Percentiles rank a stretch among this genome's conserved stretches.
Evolutionary conservation across 306 rosid species (phyloP).

Genomic region (Corylus heterophylla): DNA sequence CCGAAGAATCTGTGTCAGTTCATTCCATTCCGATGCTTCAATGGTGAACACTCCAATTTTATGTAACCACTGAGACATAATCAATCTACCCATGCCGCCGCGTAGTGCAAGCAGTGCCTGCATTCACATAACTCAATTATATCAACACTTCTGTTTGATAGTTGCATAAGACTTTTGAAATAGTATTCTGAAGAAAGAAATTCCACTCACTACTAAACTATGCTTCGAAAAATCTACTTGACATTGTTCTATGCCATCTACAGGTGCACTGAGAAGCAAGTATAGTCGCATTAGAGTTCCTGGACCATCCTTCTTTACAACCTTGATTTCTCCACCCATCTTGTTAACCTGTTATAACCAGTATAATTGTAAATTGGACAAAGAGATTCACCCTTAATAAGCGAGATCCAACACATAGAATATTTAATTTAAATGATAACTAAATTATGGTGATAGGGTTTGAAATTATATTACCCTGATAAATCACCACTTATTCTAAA

Average conservation of each 20-base stretch:
- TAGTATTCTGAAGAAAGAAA: slow-evolving; percentile 18
- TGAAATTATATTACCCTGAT: too few relatives aligned
- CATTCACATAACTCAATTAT: slow-evolving; percentile 22
- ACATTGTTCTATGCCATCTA: slow-evolving; percentile 64
- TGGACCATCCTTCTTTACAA: slow-evolving; percentile 73
- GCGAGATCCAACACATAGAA: too few relatives aligned
- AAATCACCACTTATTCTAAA: background rate
- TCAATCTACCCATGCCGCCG: slow-evolving; percentile 69
- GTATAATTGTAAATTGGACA: slow-evolving; percentile 19
- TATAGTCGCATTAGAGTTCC: slow-evolving; percentile 86
- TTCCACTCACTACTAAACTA: slow-evolving; percentile 66
- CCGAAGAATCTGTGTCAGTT: slow-evolving; percentile 73
- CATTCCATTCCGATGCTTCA: slow-evolving; percentile 97
- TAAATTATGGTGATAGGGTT: too few relatives aligned
- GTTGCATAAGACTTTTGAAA: slow-evolving; percentile 11
- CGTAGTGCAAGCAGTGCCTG: slow-evolving; percentile 85
- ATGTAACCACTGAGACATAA: slow-evolving; percentile 74
- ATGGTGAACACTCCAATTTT: slow-evolving; percentile 67
- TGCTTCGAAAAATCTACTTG: slow-evolving; percentile 59
- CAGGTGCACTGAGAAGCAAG: slow-evolving; percentile 71
- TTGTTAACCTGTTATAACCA: slow-evolving; percentile 68
- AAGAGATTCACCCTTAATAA: background rate
- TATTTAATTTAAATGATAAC: too few relatives aligned
- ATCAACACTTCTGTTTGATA: background rate
- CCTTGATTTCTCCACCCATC: slow-evolving; percentile 99